Evolutionary conservation across 345 rosid species (phyloP).

Genomic region (sweet orange (Citrus sinensis)): DNA sequence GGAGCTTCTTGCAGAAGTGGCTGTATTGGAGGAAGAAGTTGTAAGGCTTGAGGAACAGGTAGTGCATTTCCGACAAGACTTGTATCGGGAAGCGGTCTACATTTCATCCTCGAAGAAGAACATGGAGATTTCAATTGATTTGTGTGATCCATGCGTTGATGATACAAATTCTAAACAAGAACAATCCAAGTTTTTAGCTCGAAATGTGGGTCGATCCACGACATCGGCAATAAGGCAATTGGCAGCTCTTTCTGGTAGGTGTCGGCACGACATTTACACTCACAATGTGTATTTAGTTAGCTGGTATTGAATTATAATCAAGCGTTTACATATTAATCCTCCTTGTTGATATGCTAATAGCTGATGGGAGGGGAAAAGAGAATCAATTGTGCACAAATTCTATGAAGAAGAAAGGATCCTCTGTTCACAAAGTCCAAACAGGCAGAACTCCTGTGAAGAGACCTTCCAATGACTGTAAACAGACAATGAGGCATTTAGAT

Average conservation of each 20-base stretch:
- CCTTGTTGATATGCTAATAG: slow-evolving; percentile 23
- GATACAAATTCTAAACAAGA: slow-evolving; percentile 27
- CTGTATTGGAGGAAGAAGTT: slow-evolving; percentile 88
- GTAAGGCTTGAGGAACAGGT: slow-evolving; percentile 79
- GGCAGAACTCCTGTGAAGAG: slow-evolving; percentile 33
- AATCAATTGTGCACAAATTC: slow-evolving; percentile 34
- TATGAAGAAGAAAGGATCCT: slow-evolving; percentile 25
- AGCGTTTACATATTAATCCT: not conserved
- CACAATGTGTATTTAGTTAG: not conserved
- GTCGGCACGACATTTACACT: not conserved
- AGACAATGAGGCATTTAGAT: slow-evolving; percentile 38
- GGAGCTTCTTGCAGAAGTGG: slow-evolving; percentile 94
- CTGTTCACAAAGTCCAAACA: slow-evolving; percentile 23
- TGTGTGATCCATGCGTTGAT: slow-evolving; percentile 15
- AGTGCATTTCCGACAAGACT: slow-evolving; percentile 62
- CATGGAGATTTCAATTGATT: slow-evolving; percentile 32
- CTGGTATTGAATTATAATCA: not conserved
- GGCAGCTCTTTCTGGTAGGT: slow-evolving; percentile 36
- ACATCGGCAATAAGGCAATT: slow-evolving; percentile 20
- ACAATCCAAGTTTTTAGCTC: slow-evolving; percentile 20
- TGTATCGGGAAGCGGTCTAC: slow-evolving; percentile 72
- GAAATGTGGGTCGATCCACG: slow-evolving; percentile 21
- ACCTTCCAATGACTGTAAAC: slow-evolving; percentile 27
- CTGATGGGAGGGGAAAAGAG: slow-evolving; percentile 36
- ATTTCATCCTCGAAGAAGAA: slow-evolving; percentile 55